Conservation (phyloP, 768 basidiomycete genomes). For the Serendipita vermifera region DNA sequence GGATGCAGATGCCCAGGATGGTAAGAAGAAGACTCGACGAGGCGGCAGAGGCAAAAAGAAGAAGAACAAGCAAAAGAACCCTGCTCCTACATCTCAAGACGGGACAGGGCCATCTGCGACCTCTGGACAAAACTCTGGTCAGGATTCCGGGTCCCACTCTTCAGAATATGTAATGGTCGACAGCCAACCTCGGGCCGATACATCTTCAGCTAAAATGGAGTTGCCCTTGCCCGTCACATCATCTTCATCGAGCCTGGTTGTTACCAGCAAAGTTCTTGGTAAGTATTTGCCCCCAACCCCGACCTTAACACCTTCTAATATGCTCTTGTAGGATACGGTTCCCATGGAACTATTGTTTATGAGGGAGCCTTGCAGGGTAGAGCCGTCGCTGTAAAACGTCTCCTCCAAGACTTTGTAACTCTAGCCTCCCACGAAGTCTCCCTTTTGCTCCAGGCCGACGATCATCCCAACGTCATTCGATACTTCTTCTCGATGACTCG, state of each 20-base stretch:
- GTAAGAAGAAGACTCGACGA: slow-evolving; percentile 29
- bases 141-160: background rate
- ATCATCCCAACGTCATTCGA: slow-evolving; percentile 96
- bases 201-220: background rate
- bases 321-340: slow-evolving; percentile 70
- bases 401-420: slow-evolving; percentile 90
- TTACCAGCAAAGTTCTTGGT: slow-evolving; percentile 70
- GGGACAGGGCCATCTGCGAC: background rate
- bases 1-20: slow-evolving; percentile 32
- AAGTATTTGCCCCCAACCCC: slow-evolving; percentile 18
- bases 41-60: slow-evolving; percentile 22
- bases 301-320: background rate
- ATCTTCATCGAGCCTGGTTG: slow-evolving; percentile 28
- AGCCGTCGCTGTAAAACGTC: slow-evolving; percentile 94
- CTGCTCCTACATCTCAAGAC: background rate
- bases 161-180: background rate
- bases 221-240: background rate
- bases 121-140: background rate
- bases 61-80: slow-evolving; percentile 20
- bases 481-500: slow-evolving; percentile 96
- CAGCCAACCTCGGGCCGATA: background rate
- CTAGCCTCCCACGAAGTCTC: slow-evolving; percentile 88
- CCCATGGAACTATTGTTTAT: slow-evolving; percentile 93
- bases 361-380: slow-evolving; percentile 92
- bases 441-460: slow-evolving; percentile 91